Conservation (phyloP, 169 alveolate species). For the Eimeria praecox region DNA sequence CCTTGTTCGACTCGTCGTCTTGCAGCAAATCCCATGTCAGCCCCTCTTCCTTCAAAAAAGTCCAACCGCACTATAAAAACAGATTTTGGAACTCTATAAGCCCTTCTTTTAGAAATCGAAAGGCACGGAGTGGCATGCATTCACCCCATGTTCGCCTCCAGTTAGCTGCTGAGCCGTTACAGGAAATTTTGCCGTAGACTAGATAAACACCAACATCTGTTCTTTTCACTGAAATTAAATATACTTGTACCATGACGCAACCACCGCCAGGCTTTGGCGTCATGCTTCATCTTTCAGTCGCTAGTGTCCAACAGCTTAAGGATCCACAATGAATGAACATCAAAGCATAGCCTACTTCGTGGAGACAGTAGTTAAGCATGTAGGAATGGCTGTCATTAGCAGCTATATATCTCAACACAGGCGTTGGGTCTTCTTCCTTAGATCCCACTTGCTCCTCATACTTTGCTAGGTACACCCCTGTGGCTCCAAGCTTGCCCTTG, state of each 20-base stretch:
- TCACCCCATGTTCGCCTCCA: neutral
- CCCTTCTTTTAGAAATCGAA: neutral
- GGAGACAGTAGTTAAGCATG: conserved; percentile 50
- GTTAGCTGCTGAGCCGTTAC: neutral
- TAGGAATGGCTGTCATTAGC: conserved; percentile 8
- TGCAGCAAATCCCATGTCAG: conserved; percentile 34
- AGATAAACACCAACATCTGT: neutral
- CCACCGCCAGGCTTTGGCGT: neutral
- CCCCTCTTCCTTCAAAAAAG: conserved; percentile 40
- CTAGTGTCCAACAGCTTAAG: neutral
- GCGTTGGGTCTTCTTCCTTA: neutral
- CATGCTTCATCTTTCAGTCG: neutral
- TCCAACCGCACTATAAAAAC: neutral
- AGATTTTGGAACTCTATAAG: neutral
- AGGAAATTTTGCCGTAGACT: neutral
- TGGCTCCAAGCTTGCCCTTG: conserved; percentile 33
- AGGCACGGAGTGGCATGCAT: neutral
- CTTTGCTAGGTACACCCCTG: conserved; percentile 59
- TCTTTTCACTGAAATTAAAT: neutral
- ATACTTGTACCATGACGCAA: neutral
- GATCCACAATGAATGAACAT: neutral
- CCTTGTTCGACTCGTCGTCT: conserved; percentile 28
- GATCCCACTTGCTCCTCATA: conserved; percentile 44
- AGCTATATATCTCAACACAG: conserved; percentile 12
- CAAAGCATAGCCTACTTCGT: neutral